phyloP scores from a whole-genome alignment of 2,329 filamentous ascomycete genomes.

The Pestalotiopsis sp. region DNA sequence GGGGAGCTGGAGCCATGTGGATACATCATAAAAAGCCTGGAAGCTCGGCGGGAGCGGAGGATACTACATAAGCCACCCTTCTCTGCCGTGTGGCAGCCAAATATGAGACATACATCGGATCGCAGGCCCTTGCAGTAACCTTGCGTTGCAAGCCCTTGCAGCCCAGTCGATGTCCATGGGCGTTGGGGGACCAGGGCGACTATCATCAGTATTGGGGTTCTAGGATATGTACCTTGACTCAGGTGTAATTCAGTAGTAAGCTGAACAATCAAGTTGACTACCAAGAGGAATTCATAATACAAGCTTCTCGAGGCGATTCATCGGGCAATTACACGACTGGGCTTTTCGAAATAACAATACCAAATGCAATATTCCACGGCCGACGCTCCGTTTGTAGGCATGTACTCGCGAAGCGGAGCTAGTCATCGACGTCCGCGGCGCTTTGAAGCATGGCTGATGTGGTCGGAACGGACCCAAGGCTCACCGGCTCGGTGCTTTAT shows the following conservation, averaged over 20 bases:
- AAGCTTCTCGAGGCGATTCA: background rate
- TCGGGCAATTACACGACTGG: background rate
- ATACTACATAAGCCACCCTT: constrained; percentile 30
- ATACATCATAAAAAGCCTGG: constrained; percentile 24
- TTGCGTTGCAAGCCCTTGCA: constrained; percentile 13
- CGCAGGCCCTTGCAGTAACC: constrained; percentile 37
- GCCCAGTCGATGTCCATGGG: background rate
- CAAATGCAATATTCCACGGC: background rate
- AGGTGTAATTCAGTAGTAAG: background rate
- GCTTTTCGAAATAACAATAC: background rate
- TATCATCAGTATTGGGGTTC: background rate
- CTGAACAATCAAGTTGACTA: background rate
- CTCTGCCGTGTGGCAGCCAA: constrained; percentile 18
- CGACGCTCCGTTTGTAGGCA: background rate
- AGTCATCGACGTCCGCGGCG: background rate
- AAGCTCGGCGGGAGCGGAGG: constrained; percentile 28
- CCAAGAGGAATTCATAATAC: background rate
- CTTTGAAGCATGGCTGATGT: background rate
- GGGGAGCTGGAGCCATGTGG: constrained; percentile 29
- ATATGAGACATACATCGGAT: constrained; percentile 34
- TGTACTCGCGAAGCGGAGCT: background rate
- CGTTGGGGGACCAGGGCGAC: background rate
- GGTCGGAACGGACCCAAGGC: background rate
- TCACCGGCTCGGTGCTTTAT: background rate
- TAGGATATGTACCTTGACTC: background rate